A percentile compares a stretch with the other conserved stretches of the same genome.
phyloP scores from a whole-genome alignment of 1,139 yeast species.

The Hanseniaspora uvarum region DNA sequence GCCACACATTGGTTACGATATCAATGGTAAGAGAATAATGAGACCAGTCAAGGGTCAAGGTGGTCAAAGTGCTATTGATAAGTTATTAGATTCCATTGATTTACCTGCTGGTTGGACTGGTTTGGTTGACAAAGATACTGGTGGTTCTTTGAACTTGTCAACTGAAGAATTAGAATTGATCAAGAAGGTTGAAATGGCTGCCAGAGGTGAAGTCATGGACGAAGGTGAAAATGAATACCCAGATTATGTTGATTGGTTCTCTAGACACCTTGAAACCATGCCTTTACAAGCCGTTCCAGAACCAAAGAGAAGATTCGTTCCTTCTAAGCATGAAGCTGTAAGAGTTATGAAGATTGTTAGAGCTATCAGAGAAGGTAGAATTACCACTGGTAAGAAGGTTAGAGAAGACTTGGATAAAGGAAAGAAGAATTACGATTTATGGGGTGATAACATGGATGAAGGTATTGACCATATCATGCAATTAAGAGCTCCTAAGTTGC shows the following conservation, averaged over 20 bases:
- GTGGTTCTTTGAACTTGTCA: slow-evolving; percentile 74
- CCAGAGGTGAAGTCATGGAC: slow-evolving; percentile 67
- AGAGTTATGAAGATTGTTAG: slow-evolving; percentile 90
- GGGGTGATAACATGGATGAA: slow-evolving; percentile 61
- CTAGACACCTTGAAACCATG: slow-evolving; percentile 75
- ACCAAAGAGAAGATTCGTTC: slow-evolving; percentile 92
- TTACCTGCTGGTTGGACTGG: slow-evolving; percentile 99
- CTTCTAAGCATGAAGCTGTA: slow-evolving; percentile 93
- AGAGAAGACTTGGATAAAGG: slow-evolving; percentile 43
- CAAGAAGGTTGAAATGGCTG: slow-evolving; percentile 53
- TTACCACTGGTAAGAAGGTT: slow-evolving; percentile 59
- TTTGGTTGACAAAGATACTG: slow-evolving; percentile 79
- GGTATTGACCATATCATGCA: slow-evolving; percentile 73
- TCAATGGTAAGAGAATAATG: slow-evolving; percentile 96
- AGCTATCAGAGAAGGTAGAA: slow-evolving; percentile 93
- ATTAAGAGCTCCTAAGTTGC: slow-evolving; percentile 83
- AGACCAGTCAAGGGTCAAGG: slow-evolving; percentile 79
- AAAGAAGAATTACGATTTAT: slow-evolving; percentile 58
- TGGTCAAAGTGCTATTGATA: slow-evolving; percentile 64
- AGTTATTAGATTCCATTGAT: slow-evolving; percentile 77
- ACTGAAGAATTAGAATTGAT: slow-evolving; percentile 83
- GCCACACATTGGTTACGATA: slow-evolving; percentile 96
- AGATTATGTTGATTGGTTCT: slow-evolving; percentile 92
- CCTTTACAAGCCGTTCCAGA: slow-evolving; percentile 90
- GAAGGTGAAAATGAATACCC: slow-evolving; percentile 79